These are phyloP conservation scores for Theobroma grandiflorum DNA, from an alignment of 441 rosid species.

Conservation along the genomic window DNA sequence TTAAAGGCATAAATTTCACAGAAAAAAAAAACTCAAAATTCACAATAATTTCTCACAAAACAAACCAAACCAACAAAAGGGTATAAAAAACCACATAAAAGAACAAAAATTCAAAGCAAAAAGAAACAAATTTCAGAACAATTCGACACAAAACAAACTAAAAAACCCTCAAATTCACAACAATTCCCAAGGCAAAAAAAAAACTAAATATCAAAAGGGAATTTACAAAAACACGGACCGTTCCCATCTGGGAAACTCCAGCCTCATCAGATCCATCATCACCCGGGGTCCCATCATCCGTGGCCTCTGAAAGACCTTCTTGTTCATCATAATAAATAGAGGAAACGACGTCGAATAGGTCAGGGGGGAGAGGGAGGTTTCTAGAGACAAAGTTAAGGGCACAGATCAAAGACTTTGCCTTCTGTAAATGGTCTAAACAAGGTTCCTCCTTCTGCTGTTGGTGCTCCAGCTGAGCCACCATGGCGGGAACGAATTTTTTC, in stretches of 20 bases:
- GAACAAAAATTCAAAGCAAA: neutral
- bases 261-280: constrained; percentile 37
- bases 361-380: constrained; percentile 88
- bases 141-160: constrained; percentile 5
- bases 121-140: neutral
- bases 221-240: constrained; percentile 51
- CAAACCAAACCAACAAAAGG: constrained; percentile 21
- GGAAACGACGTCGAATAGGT: constrained; percentile 71
- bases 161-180: constrained; percentile 27
- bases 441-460: constrained; percentile 40
- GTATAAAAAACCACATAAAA: neutral
- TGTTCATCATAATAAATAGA: constrained; percentile 61
- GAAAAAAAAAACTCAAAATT: constrained; percentile 23
- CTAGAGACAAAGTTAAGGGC: constrained; percentile 93
- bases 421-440: constrained; percentile 50
- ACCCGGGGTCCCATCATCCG: constrained; percentile 25
- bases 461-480: constrained; percentile 73
- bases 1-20: constrained; percentile 27
- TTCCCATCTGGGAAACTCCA: constrained; percentile 33
- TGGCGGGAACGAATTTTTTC: constrained; percentile 63
- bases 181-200: constrained; percentile 24
- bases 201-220: constrained; percentile 32
- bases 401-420: constrained; percentile 77
- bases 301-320: constrained; percentile 28
- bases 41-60: constrained; percentile 3